Evolutionary conservation across 2,329 filamentous ascomycete species (phyloP), one percentile per base, ranked within the genome.

Genomic region (Trichophyton schoenleinii): DNA sequence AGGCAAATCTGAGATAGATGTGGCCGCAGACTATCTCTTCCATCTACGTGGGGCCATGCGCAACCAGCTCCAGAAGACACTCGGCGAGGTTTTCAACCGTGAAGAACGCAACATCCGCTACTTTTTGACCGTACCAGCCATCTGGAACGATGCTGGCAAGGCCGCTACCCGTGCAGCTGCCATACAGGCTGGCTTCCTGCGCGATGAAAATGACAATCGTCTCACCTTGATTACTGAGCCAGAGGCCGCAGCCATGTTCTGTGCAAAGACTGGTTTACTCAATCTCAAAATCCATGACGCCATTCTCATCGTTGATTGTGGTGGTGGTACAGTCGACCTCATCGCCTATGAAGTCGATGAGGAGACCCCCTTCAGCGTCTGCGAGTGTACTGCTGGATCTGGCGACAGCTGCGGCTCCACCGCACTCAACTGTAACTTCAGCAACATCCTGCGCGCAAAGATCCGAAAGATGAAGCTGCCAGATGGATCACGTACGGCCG

Each of bases 401-500:
- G 94, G 94, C 73, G 94, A 97, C 75, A 96, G 92, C 22, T 97
- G 94, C 72, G 94, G 94, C 70, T 97, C 92, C n/a, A 97, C 94
- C 0, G 94, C 94, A 0, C 83, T 99, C 60, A 99, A 99, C 77
- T 86, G 94, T 63, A 97, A 97, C 75, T 99, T 97, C 72, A 96
- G 90, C 78, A 97, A 97, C 77, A 96, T 99, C 67, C 80, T 97
- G 58, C 87, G 94, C 60, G 95, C 92, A 64, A 97, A 97, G 81
- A 97, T 99, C 69, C 84, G 92, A 68, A 97, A 97, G 81, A 97
- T 97, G 94, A 97, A 97, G 78, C 81, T 99, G 53, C 91, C 94
- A 1, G 92, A 97, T 71, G 92, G 91, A 55, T 96, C 92, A 68
- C 95, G 92, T 78, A 97, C 91, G 2, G 92, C 94, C n/a, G 92